phyloP scores from a whole-genome alignment of 768 basidiomycete genomes.

The Filobasidium wieringae region DNA sequence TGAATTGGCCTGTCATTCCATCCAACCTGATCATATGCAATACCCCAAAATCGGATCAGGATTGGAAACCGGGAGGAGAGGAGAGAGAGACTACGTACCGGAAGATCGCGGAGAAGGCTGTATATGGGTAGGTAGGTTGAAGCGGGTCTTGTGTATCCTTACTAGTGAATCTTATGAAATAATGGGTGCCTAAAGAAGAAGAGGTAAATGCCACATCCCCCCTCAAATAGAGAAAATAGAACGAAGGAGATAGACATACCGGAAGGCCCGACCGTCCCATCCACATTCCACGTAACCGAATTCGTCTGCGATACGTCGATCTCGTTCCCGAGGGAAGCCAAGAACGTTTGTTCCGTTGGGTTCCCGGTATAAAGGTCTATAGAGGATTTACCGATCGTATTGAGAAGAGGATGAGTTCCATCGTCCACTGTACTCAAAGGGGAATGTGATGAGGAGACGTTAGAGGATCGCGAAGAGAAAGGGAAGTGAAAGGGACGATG shows the following conservation, averaged over 20 bases:
- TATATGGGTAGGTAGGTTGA: slow-evolving; percentile 48
- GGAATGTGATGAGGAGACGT: background rate
- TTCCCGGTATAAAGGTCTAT: slow-evolving; percentile 37
- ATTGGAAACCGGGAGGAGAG: too few species aligned
- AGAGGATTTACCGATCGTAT: slow-evolving; percentile 25
- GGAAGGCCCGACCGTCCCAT: slow-evolving; percentile 29
- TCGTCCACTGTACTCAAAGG: slow-evolving; percentile 19
- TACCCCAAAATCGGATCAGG: too few species aligned
- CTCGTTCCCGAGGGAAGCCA: slow-evolving; percentile 33
- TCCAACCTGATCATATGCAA: slow-evolving; percentile 47
- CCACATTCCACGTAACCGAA: slow-evolving; percentile 25
- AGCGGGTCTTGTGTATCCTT: slow-evolving; percentile 46
- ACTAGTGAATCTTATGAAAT: slow-evolving; percentile 68
- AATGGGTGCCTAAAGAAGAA: slow-evolving; percentile 23
- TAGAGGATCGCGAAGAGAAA: background rate
- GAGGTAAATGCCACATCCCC: background rate
- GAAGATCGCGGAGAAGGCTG: slow-evolving; percentile 71
- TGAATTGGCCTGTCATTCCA: slow-evolving; percentile 65
- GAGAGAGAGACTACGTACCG: background rate
- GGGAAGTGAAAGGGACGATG: background rate
- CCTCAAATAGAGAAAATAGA: background rate
- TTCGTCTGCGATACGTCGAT: slow-evolving; percentile 34
- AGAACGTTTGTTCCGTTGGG: slow-evolving; percentile 26
- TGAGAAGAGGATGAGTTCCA: slow-evolving; percentile 30
- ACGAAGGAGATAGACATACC: slow-evolving; percentile 16